Evolutionary conservation across 495 filamentous ascomycete genomes (phyloP).

Genomic region (Aspergillus sclerotioniger): DNA sequence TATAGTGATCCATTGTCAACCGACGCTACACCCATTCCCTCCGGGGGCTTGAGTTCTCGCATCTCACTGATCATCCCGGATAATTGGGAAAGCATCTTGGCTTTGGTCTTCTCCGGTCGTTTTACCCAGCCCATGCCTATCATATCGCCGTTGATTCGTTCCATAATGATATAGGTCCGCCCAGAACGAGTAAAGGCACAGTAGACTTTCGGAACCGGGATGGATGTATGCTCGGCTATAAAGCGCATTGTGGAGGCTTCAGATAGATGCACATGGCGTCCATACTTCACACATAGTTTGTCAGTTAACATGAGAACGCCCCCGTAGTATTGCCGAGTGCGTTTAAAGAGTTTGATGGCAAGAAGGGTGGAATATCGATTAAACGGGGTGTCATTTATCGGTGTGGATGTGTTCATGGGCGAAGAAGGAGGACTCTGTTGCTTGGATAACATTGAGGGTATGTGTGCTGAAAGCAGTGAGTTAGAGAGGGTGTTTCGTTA

Average conservation of each 20-base stretch:
- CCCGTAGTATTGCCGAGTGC: slow-evolving; percentile 24
- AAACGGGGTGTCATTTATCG: slow-evolving; percentile 18
- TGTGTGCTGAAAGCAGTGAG: too few relatives aligned
- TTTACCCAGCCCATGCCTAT: slow-evolving; percentile 31
- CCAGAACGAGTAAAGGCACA: slow-evolving; percentile 45
- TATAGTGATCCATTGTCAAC: slow-evolving; percentile 40
- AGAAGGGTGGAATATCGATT: slow-evolving; percentile 27
- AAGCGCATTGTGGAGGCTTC: slow-evolving; percentile 51
- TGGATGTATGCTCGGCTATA: slow-evolving; percentile 43
- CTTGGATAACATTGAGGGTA: too few relatives aligned
- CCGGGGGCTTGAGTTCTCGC: slow-evolving; percentile 35
- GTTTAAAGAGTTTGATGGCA: slow-evolving; percentile 25
- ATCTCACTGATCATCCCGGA: slow-evolving; percentile 38
- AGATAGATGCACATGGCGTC: slow-evolving; percentile 33
- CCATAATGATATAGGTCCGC: slow-evolving; percentile 51
- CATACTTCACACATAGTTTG: slow-evolving; percentile 41
- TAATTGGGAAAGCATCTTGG: slow-evolving; percentile 46
- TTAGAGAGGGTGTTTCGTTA: too few relatives aligned
- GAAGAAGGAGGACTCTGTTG: too few relatives aligned
- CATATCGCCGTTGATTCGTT: slow-evolving; percentile 46
- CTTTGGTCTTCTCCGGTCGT: slow-evolving; percentile 38
- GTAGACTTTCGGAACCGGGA: slow-evolving; percentile 51
- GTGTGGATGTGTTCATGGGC: not conserved
- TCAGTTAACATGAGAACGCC: slow-evolving; percentile 35
- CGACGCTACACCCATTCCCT: slow-evolving; percentile 34